phyloP scores from a whole-genome alignment of 2,329 filamentous ascomycete genomes.

The Botrytis hyacinthi region DNA sequence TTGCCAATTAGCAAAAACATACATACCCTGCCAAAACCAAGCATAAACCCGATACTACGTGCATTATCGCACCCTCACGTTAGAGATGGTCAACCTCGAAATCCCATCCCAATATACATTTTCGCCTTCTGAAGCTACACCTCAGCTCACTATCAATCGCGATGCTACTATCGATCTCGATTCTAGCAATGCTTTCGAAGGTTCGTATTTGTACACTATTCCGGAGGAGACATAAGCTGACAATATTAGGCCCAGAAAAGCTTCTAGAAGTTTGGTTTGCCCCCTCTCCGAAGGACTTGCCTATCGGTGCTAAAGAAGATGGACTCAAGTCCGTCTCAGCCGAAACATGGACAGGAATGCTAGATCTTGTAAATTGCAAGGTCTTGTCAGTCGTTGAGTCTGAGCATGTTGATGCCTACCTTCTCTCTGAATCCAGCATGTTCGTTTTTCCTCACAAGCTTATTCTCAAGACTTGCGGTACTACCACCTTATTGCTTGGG shows the following conservation, averaged over 20 bases:
- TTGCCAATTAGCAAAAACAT: slow-evolving; percentile 25
- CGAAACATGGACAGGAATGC: slow-evolving; percentile 92
- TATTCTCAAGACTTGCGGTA: slow-evolving; percentile 97
- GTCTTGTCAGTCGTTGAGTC: slow-evolving; percentile 92
- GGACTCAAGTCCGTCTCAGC: slow-evolving; percentile 83
- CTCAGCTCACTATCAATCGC: slow-evolving; percentile 94
- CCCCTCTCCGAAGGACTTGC: slow-evolving; percentile 70
- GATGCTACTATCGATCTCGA: slow-evolving; percentile 90
- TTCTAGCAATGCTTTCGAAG: slow-evolving; percentile 95
- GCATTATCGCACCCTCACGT: slow-evolving; percentile 29
- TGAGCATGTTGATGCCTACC: slow-evolving; percentile 91
- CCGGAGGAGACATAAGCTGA: slow-evolving; percentile 29
- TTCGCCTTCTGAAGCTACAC: slow-evolving; percentile 78
- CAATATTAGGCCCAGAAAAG: slow-evolving; percentile 77
- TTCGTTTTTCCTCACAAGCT: slow-evolving; percentile 99
- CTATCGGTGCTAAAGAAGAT: slow-evolving; percentile 65
- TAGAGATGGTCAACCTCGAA: slow-evolving; percentile 80
- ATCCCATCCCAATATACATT: slow-evolving; percentile 79
- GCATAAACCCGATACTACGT: slow-evolving; percentile 11
- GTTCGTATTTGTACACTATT: slow-evolving; percentile 44
- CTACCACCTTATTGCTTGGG: slow-evolving; percentile 87
- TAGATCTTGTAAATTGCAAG: slow-evolving; percentile 98
- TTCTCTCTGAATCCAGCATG: slow-evolving; percentile 99
- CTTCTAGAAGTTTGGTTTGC: slow-evolving; percentile 98
- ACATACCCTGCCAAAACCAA: neutral